These are phyloP conservation scores for Tulasnella sp. DNA, from an alignment of 768 basidiomycete species.

Conservation along the genomic window DNA sequence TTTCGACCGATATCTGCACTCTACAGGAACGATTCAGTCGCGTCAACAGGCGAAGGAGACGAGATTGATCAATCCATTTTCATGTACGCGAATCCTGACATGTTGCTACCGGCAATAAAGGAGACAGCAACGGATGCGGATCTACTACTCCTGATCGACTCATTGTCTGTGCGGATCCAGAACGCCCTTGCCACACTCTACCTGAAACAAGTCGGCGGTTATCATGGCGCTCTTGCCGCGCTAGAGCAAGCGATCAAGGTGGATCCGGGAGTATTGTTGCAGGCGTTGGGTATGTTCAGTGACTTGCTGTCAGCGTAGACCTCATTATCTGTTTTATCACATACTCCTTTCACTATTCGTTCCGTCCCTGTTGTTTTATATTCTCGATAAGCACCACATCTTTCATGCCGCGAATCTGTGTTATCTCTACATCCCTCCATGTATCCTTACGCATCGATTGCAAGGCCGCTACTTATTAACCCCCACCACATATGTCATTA, in stretches of 20 bases:
- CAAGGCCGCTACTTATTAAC: no score
- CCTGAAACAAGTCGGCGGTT: conserved; percentile 17
- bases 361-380: not conserved
- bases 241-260: conserved; percentile 13
- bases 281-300: conserved; percentile 15
- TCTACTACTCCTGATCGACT: conserved; percentile 64
- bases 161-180: conserved; percentile 61
- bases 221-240: conserved; percentile 1
- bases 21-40: not conserved
- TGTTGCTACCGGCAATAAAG: conserved; percentile 56
- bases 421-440: not conserved
- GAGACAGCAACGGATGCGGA: conserved; percentile 65
- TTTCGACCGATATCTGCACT: conserved; percentile 36
- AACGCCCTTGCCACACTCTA: conserved; percentile 44
- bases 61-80: conserved; percentile 26
- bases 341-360: not conserved
- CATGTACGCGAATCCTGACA: conserved; percentile 49
- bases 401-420: not conserved
- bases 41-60: conserved; percentile 2
- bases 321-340: not conserved
- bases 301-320: not conserved
- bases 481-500: no score
- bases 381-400: not conserved
- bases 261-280: conserved; percentile 14
- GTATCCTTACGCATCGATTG: not conserved